Evolutionary conservation across 2,329 filamentous ascomycete genomes (phyloP).

Genomic region (Trichoderma breve): DNA sequence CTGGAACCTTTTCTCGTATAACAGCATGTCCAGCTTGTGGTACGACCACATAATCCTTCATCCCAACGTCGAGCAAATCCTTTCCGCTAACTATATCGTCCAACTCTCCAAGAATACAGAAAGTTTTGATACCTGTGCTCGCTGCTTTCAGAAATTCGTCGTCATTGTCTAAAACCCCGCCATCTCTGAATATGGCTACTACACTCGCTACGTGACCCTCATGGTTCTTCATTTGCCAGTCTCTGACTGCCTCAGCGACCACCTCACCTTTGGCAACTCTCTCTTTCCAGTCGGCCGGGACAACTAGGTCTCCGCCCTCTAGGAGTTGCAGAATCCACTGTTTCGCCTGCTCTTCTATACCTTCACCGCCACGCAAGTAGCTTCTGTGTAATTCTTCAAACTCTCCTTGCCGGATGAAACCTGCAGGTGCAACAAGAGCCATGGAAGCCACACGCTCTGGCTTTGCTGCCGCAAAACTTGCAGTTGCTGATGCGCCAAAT

Average conservation of each 20-base stretch:
- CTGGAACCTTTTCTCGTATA: background rate
- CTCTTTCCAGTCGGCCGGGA: slow-evolving; percentile 6
- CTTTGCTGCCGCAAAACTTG: background rate
- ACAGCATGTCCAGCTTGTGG: slow-evolving; percentile 3
- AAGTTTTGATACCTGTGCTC: background rate
- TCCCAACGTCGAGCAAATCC: background rate
- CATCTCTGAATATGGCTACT: slow-evolving; percentile 6
- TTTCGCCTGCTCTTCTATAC: background rate
- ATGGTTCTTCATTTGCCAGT: slow-evolving; percentile 6
- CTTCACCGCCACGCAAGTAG: slow-evolving; percentile 5
- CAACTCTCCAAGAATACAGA: background rate
- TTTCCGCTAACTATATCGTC: background rate
- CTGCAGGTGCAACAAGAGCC: background rate
- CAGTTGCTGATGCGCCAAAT: background rate
- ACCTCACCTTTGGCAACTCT: background rate
- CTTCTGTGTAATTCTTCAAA: background rate
- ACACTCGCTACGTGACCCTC: background rate
- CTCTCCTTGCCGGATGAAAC: background rate
- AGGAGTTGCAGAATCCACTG: background rate
- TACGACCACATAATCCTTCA: background rate
- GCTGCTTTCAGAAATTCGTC: background rate
- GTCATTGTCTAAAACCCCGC: background rate
- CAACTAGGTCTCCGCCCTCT: background rate
- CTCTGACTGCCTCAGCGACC: slow-evolving; percentile 7
- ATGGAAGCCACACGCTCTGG: slow-evolving; percentile 1